A percentile compares a stretch with the other conserved stretches of the same genome.
phyloP scores from a whole-genome alignment of 768 basidiomycete genomes.

The Suillus hirtellus region DNA sequence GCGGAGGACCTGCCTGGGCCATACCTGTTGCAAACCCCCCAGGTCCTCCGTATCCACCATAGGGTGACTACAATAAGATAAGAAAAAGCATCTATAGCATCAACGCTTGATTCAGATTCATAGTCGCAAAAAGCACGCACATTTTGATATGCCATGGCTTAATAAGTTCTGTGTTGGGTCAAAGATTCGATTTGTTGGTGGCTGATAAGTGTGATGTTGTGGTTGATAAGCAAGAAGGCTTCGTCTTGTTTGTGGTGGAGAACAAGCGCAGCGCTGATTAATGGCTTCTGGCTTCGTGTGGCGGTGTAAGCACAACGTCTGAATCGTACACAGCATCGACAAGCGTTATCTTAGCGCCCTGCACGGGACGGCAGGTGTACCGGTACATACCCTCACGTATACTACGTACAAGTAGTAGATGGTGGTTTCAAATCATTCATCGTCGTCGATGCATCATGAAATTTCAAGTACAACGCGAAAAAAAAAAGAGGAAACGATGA shows the following conservation, averaged over 20 bases:
- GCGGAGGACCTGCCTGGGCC: slow-evolving; percentile 26
- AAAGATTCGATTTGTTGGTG: too few relatives aligned
- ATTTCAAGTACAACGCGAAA: background rate
- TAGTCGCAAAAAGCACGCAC: slow-evolving; percentile 3
- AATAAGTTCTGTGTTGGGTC: background rate
- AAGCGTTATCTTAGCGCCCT: background rate
- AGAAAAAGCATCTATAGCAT: background rate
- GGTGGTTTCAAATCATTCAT: background rate
- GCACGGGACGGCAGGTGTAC: background rate
- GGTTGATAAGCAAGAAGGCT: too few relatives aligned
- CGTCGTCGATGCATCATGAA: background rate
- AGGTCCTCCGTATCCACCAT: slow-evolving; percentile 16
- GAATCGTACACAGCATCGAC: too few relatives aligned
- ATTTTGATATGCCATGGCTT: slow-evolving; percentile 3
- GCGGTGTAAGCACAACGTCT: too few relatives aligned
- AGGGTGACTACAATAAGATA: background rate
- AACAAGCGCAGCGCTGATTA: too few relatives aligned
- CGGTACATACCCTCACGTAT: background rate
- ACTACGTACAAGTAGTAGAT: background rate
- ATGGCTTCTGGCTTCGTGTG: too few relatives aligned
- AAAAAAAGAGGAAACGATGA: background rate
- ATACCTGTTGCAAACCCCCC: slow-evolving; percentile 17
- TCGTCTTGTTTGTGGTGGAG: too few relatives aligned
- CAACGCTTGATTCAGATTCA: slow-evolving; percentile 5
- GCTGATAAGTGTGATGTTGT: too few relatives aligned